Evolutionary conservation across 306 rosid species (phyloP).

Genomic region (Senna tora): DNA sequence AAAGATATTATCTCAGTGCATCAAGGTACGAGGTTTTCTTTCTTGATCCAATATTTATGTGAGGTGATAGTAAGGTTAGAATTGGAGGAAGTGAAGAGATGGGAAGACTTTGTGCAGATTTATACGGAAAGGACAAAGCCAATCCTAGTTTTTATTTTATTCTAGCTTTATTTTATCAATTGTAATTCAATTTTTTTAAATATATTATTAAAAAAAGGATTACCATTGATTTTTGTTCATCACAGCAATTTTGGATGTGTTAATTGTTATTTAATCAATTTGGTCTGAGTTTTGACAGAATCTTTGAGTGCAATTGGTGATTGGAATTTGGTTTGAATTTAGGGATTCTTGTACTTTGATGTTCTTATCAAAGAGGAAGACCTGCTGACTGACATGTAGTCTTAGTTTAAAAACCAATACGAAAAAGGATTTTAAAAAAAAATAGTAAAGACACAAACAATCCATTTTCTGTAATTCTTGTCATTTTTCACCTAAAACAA

Average conservation of each 20-base stretch:
- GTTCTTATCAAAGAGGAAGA: too few species aligned
- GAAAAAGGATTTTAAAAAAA: too few species aligned
- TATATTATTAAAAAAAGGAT: slow-evolving; percentile 14
- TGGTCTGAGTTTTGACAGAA: too few species aligned
- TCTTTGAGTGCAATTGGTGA: not conserved
- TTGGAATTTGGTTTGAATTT: not conserved
- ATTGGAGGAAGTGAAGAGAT: slow-evolving; percentile 38
- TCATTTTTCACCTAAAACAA: too few species aligned
- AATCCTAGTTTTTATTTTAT: slow-evolving; percentile 36
- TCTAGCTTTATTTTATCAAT: slow-evolving; percentile 30
- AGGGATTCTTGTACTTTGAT: not conserved
- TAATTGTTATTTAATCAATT: not conserved
- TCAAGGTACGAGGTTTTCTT: slow-evolving; percentile 46
- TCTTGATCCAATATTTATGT: slow-evolving; percentile 49
- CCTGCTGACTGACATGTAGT: too few species aligned
- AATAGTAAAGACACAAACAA: too few species aligned
- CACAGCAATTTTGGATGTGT: slow-evolving; percentile 9
- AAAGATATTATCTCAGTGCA: slow-evolving; percentile 47
- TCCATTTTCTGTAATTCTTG: too few species aligned
- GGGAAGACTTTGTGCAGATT: slow-evolving; percentile 46
- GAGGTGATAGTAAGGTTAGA: slow-evolving; percentile 46
- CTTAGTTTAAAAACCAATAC: too few species aligned
- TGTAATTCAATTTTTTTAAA: slow-evolving; percentile 40
- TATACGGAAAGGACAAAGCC: slow-evolving; percentile 41
- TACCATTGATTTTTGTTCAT: slow-evolving; percentile 2